Evolutionary conservation across 2,329 filamentous ascomycete genomes (phyloP).

Genomic region (Trichophyton rubrum): DNA sequence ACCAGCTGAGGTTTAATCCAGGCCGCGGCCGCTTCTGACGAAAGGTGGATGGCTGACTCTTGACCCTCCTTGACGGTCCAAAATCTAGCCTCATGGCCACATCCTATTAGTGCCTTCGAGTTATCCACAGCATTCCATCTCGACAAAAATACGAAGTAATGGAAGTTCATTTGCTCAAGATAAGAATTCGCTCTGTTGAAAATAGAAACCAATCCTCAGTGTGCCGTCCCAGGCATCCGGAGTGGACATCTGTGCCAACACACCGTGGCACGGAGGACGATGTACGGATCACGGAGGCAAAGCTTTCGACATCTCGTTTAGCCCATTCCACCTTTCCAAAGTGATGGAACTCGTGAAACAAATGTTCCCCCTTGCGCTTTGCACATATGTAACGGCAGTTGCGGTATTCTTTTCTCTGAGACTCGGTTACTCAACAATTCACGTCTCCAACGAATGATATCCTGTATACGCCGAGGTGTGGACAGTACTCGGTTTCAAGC

Average conservation of each 20-base stretch:
- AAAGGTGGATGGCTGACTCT: not conserved
- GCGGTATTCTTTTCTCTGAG: not conserved
- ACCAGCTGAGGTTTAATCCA: conserved; percentile 4
- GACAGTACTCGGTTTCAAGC: not conserved
- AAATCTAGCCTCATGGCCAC: conserved; percentile 1
- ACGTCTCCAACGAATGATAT: not conserved
- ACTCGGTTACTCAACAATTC: not conserved
- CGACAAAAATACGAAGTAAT: not conserved
- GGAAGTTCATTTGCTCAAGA: not conserved
- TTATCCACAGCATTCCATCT: not conserved
- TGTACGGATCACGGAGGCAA: not conserved
- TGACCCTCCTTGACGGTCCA: not conserved
- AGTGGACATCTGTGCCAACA: not conserved
- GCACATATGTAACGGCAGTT: not conserved
- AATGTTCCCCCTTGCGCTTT: too few species aligned
- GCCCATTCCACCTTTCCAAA: too few species aligned
- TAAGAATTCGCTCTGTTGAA: not conserved
- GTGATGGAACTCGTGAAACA: too few species aligned
- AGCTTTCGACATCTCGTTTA: too few species aligned
- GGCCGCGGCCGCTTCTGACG: conserved; percentile 1
- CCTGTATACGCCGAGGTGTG: not conserved
- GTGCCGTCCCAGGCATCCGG: not conserved
- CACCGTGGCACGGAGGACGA: not conserved
- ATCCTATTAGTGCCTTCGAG: not conserved
- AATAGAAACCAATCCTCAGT: not conserved